Conservation (phyloP, 352 stramenopile genomes). For the Detonula confervacea region DNA sequence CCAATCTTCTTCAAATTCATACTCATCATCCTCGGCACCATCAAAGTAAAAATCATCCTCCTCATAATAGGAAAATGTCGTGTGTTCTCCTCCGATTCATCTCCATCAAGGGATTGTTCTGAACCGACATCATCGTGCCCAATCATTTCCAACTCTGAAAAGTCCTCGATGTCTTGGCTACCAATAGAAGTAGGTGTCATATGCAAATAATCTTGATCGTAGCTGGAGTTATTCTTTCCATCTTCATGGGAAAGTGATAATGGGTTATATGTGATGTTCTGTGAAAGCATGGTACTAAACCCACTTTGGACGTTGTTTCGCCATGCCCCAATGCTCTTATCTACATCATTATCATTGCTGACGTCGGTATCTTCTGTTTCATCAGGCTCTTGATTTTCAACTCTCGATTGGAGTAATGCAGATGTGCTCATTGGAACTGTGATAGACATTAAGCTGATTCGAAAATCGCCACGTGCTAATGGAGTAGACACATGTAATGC, state of each 20-base stretch:
- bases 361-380: not conserved
- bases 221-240: not conserved
- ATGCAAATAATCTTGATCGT: constrained; percentile 22
- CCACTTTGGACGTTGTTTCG: no score
- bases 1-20: constrained; percentile 34
- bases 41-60: constrained; percentile 9
- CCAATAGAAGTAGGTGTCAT: constrained; percentile 33
- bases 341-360: not conserved
- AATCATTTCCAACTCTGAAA: constrained; percentile 38
- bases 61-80: not conserved
- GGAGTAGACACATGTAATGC: no score
- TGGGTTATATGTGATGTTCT: constrained; percentile 14
- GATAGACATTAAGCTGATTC: no score
- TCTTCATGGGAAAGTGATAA: constrained; percentile 5
- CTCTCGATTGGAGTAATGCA: not conserved
- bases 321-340: not conserved
- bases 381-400: not conserved
- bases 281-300: constrained; percentile 17
- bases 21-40: constrained; percentile 10
- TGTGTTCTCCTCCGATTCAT: not conserved
- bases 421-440: no score
- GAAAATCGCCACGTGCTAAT: no score
- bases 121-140: constrained; percentile 11
- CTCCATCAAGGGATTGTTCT: not conserved
- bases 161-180: constrained; percentile 29